A percentile compares a stretch with the other conserved stretches of the same genome.
phyloP scores from a whole-genome alignment of 2,329 filamentous ascomycete species.

The Penicillium digitatum region DNA sequence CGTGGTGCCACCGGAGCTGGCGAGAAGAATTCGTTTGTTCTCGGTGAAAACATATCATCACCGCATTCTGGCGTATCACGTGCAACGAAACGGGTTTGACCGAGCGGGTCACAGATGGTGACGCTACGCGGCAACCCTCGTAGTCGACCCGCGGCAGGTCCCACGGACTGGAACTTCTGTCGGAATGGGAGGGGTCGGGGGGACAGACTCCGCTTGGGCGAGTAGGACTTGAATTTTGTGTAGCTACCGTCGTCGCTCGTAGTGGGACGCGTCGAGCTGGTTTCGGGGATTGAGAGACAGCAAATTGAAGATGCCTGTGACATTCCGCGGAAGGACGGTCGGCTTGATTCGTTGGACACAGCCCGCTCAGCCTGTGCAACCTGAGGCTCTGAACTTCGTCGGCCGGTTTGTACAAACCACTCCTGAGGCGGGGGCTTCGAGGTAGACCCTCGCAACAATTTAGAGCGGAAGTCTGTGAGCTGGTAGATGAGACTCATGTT shows the following conservation, averaged over 20 bases:
- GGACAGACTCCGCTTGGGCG: constrained; percentile 33
- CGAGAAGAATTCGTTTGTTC: constrained; percentile 43
- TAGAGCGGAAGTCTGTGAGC: constrained; percentile 58
- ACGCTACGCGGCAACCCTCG: constrained; percentile 21
- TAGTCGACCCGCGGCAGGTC: constrained; percentile 16
- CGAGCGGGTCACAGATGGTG: constrained; percentile 27
- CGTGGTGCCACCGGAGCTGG: constrained; percentile 36
- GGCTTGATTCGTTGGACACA: constrained; percentile 15
- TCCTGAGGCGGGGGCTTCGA: constrained; percentile 34
- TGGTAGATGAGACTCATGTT: constrained; percentile 69
- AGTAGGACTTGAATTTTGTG: constrained; percentile 23
- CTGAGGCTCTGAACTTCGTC: constrained; percentile 32
- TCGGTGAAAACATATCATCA: constrained; percentile 44
- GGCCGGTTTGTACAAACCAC: constrained; percentile 32
- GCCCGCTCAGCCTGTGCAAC: constrained; percentile 20
- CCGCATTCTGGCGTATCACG: constrained; percentile 36
- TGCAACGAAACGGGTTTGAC: constrained; percentile 38
- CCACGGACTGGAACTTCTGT: constrained; percentile 33
- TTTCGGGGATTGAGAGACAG: constrained; percentile 26
- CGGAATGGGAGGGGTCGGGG: constrained; percentile 39
- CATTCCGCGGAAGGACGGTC: constrained; percentile 18
- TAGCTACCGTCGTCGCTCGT: constrained; percentile 26
- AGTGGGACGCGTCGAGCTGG: constrained; percentile 23
- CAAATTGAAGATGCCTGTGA: constrained; percentile 26
- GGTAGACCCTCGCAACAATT: constrained; percentile 32